Evolutionary conservation across 805 yeast species (phyloP), one percentile per base, ranked within the genome.

Genomic region (Wickerhamiella kurtzmanii): DNA sequence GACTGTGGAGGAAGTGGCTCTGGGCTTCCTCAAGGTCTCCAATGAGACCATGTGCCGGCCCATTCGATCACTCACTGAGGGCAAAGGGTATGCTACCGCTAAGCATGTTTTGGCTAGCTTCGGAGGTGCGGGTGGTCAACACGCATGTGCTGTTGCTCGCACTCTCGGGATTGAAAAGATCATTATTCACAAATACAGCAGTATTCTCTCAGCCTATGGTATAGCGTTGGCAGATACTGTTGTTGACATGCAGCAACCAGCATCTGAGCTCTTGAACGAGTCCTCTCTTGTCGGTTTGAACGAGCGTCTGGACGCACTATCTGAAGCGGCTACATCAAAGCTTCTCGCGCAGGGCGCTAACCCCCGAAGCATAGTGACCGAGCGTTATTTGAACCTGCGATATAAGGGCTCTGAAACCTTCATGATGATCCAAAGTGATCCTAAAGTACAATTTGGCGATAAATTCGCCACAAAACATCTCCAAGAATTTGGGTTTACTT

Each of bases 41-140:
- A 80, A 82, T 56, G 94, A 83, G 56, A 69, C 87, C 1, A 86
- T 86, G 95, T 82, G 92, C n/a, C 73, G 94, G 51, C 95, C 95
- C 2, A 82, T 86, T 46, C 71, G 95, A 49, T 79, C 82, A 38
- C 65, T 86, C 45, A 85, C 95, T 0, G 95, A 85, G 60, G 84
- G 89, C 1, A 83, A 79, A 58, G 95, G 95, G 3, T 77, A 78
- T 57, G 70, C 75, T 38, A 71, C 78, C 0, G 60, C 81, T 8
- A 67, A 73, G 9, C 95, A 86, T 60, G 66, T 80, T 48, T 64
- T 86, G 49, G 94, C 87, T 1, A 74, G 89, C 2, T 86, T 86
- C 64, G 95, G 95, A 42, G 95, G 95, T 43, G 94, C 94, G 21
- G 95, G 95, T 46, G 95, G 95, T 6, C 95, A 86, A 64, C 88